These are phyloP conservation scores for Lachnellula willkommii DNA, from an alignment of 2,329 filamentous ascomycete species.

Conservation along the genomic window DNA sequence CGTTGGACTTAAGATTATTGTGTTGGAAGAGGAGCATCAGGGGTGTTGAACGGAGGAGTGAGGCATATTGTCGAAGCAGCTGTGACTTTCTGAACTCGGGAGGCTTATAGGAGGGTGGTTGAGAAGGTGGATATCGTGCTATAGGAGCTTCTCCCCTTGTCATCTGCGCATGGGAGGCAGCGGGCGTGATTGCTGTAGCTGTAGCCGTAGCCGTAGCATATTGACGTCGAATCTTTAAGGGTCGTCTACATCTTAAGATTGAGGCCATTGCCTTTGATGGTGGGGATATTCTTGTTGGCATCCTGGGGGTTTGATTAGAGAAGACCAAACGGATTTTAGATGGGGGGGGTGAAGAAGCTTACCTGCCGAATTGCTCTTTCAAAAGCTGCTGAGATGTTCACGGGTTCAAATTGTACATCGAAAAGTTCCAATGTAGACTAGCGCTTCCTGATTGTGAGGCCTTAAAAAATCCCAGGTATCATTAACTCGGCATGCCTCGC, in stretches of 20 bases:
- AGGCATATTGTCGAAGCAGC: constrained; percentile 69
- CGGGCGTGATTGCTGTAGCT: constrained; percentile 42
- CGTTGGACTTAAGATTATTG: constrained; percentile 64
- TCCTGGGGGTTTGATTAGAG: constrained; percentile 29
- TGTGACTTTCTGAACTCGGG: constrained; percentile 88
- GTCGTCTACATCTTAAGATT: constrained; percentile 33
- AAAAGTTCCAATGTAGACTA: constrained; percentile 23
- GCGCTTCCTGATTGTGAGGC: neutral
- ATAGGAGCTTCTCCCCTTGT: constrained; percentile 33
- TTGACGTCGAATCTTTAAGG: constrained; percentile 34
- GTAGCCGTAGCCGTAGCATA: constrained; percentile 37
- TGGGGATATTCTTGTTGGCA: constrained; percentile 45
- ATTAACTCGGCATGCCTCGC: neutral
- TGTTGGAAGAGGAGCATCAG: constrained; percentile 69
- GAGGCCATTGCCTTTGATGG: constrained; percentile 28
- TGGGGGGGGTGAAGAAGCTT: neutral
- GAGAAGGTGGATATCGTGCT: constrained; percentile 52
- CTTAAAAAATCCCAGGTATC: neutral
- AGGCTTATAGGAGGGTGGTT: constrained; percentile 82
- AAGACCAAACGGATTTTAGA: neutral
- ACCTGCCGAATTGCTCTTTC: neutral
- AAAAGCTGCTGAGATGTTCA: neutral
- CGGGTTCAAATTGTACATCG: neutral
- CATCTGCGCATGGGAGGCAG: constrained; percentile 46
- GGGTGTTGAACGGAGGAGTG: constrained; percentile 64